Conservation (phyloP, 495 filamentous ascomycete species). For the Aspergillus haitiensis region DNA sequence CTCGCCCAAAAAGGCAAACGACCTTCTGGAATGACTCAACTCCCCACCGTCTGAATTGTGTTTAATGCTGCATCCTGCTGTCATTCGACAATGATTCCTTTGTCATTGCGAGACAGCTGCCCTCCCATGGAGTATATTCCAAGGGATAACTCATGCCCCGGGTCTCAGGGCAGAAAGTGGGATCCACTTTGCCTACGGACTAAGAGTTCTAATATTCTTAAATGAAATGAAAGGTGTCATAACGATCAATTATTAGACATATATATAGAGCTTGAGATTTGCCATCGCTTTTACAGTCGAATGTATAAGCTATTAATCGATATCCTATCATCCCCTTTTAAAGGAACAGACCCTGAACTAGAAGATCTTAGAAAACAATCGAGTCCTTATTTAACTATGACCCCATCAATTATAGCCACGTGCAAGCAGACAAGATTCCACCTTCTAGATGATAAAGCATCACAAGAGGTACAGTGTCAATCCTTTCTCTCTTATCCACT, state of each 20-base stretch:
- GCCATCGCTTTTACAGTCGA: too few relatives aligned
- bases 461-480: constrained; percentile 34
- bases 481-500: not conserved
- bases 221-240: too few relatives aligned
- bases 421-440: constrained; percentile 51
- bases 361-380: not conserved
- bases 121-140: too few relatives aligned
- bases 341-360: not conserved
- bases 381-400: constrained; percentile 11
- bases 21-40: constrained; percentile 3
- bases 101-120: not conserved
- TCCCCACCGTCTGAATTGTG: not conserved
- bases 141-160: too few relatives aligned
- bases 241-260: too few relatives aligned
- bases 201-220: too few relatives aligned
- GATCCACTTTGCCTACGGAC: too few relatives aligned
- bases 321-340: too few relatives aligned
- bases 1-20: not conserved
- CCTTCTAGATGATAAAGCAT: constrained; percentile 42
- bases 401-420: constrained; percentile 43
- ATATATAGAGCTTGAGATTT: too few relatives aligned
- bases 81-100: not conserved
- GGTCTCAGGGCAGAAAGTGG: too few relatives aligned
- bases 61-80: not conserved
- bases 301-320: too few relatives aligned